Conservation (phyloP, 1,139 yeast species). For the Meyerozyma guilliermondii region DNA sequence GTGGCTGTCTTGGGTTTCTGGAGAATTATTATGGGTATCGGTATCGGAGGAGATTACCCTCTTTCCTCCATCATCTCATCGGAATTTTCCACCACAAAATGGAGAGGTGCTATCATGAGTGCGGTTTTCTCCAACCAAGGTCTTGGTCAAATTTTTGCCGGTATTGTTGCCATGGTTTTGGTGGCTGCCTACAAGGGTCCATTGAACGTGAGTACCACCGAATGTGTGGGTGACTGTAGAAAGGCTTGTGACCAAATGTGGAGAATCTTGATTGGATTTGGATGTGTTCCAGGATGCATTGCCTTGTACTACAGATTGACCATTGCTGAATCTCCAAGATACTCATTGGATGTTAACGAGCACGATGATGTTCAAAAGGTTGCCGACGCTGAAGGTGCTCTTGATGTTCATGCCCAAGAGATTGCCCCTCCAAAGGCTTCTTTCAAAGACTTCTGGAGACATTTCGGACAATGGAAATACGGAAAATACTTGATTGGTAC, state of each 20-base stretch:
- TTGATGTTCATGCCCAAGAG: constrained; percentile 42
- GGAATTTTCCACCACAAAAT: constrained; percentile 83
- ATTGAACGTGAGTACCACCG: constrained; percentile 45
- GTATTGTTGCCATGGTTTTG: constrained; percentile 68
- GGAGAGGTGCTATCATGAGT: constrained; percentile 97
- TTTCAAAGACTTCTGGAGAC: constrained; percentile 54
- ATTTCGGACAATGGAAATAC: constrained; percentile 86
- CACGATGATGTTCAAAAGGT: constrained; percentile 56
- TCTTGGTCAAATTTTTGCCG: constrained; percentile 85
- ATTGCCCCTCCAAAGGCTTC: constrained; percentile 56
- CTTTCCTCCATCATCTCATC: constrained; percentile 89
- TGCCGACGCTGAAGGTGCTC: constrained; percentile 49
- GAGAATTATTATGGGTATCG: constrained; percentile 87
- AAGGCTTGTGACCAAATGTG: constrained; percentile 89
- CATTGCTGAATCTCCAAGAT: constrained; percentile 92
- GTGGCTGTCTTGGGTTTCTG: constrained; percentile 69
- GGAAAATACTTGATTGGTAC: constrained; percentile 86
- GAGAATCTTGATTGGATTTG: constrained; percentile 85
- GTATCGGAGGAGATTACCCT: constrained; percentile 99
- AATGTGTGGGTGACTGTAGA: constrained; percentile 61
- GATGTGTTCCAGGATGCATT: constrained; percentile 79
- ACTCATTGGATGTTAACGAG: constrained; percentile 66
- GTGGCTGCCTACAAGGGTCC: constrained; percentile 68
- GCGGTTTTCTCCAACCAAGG: constrained; percentile 93
- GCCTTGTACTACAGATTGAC: constrained; percentile 88